These are phyloP conservation scores for Lecanosticta acicola DNA, from an alignment of 2,329 filamentous ascomycete species.

Conservation along the genomic window DNA sequence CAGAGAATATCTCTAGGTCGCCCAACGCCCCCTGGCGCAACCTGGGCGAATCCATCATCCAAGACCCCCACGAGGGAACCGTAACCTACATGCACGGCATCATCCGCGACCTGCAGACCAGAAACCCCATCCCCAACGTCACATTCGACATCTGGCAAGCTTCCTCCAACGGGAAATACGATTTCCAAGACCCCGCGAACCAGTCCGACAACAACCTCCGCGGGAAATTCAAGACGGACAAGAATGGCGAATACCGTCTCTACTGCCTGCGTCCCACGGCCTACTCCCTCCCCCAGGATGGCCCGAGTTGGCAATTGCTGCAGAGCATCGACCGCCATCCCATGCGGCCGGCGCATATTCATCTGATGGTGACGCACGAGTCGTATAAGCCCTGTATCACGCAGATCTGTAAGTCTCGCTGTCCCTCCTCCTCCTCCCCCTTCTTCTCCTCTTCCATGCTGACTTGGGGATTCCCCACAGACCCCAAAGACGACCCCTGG, in stretches of 20 bases:
- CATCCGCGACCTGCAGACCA: slow-evolving; percentile 59
- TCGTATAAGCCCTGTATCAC: slow-evolving; percentile 23
- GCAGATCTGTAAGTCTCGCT: slow-evolving; percentile 11
- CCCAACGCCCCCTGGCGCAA: slow-evolving; percentile 65
- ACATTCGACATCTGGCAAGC: slow-evolving; percentile 77
- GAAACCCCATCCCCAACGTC: slow-evolving; percentile 59
- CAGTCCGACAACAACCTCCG: slow-evolving; percentile 69
- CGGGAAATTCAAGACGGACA: slow-evolving; percentile 67
- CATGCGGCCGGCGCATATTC: slow-evolving; percentile 58
- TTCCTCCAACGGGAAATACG: slow-evolving; percentile 67
- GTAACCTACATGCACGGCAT: slow-evolving; percentile 64
- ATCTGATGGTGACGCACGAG: slow-evolving; percentile 30
- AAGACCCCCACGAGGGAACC: slow-evolving; percentile 54
- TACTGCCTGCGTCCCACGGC: slow-evolving; percentile 71
- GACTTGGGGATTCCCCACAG: slow-evolving; percentile 43
- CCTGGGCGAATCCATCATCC: slow-evolving; percentile 61
- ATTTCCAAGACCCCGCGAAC: slow-evolving; percentile 63
- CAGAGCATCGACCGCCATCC: slow-evolving; percentile 53
- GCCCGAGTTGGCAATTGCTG: slow-evolving; percentile 50
- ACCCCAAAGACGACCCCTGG: slow-evolving; percentile 54
- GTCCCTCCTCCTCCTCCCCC: slow-evolving; percentile 46
- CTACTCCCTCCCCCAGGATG: slow-evolving; percentile 65
- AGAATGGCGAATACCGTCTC: slow-evolving; percentile 64
- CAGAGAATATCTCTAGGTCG: too few species aligned
- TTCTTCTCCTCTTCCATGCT: slow-evolving; percentile 50